Evolutionary conservation across 139 green algal genomes (phyloP), one percentile per base, ranked within the genome.

Genomic region (Chlorella sorokiniana): DNA sequence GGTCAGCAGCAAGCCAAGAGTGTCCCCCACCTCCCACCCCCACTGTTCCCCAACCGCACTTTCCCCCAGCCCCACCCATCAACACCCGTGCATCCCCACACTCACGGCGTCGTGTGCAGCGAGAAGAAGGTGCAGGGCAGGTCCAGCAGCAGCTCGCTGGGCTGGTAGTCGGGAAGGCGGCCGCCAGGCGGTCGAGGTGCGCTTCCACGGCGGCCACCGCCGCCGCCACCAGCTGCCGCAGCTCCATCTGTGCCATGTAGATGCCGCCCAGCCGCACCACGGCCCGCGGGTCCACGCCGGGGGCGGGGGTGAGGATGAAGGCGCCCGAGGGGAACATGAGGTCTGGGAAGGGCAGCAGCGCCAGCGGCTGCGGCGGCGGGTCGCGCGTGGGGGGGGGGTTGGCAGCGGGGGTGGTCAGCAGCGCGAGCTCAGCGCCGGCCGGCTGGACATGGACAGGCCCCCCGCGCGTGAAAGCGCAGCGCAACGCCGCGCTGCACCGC

Each of bases 121-220:
- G 86, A 81, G 51, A 94, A 88, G 79, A 94, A 93, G 52, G 91
- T 90, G 76, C 89, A 93, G 29, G 91, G 91, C 82, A 94, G 78
- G 82, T 94, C 89, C 72, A 94, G 76, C 33, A 91, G 72, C 1
- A 94, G 67, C 52, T 86, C 84, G 33, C 85, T 74, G 29, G 88
- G 81, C 8, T 63, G 54, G 11, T 72, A 61, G 25, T 78, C 75
- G 84, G 79, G 33, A 52, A 76, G 38, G 89, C 45, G 27, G 87
- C 41, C 33, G 67, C 45, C 37, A 75, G 70, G 9, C 85, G 84
- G 52, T 84, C 76, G 20, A 73, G 42, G 52, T 84, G 69, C 9
- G 76, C 82, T 38, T 79, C 73, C 4, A 29, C 73, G 25, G 86
- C 76, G 38, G 70, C 77, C 29, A 52, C 65, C 16, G 48, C 84